These are phyloP conservation scores for Pleodorina starrii DNA, from an alignment of 139 green algal species.

Conservation along the genomic window DNA sequence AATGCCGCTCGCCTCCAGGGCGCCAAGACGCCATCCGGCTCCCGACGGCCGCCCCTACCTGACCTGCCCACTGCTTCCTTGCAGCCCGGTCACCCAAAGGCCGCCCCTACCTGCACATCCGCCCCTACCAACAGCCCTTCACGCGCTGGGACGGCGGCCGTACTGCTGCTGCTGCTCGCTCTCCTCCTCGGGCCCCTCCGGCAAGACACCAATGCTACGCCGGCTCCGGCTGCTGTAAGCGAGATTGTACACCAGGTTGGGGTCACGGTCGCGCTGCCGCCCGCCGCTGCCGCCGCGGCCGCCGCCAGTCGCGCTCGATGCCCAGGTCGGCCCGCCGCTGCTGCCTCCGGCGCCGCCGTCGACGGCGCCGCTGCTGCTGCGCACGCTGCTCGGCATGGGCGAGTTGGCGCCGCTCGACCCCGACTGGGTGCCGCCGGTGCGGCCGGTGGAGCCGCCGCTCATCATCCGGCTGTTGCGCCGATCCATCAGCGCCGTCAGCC, in stretches of 20 bases:
- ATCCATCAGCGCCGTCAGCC: slow-evolving; percentile 8
- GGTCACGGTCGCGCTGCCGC: neutral
- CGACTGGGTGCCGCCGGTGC: neutral
- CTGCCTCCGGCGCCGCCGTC: neutral
- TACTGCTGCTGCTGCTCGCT: neutral
- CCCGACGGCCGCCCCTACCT: too few species aligned
- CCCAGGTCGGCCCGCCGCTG: neutral
- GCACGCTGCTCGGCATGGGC: neutral
- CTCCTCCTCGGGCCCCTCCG: neutral
- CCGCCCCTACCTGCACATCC: too few species aligned
- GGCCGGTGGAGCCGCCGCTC: too few species aligned
- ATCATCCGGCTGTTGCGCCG: neutral
- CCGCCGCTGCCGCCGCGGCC: neutral
- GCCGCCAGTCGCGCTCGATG: too few species aligned
- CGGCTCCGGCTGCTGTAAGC: neutral
- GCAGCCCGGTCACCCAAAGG: too few species aligned
- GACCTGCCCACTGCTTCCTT: too few species aligned
- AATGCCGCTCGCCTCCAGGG: too few species aligned
- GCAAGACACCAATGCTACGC: neutral
- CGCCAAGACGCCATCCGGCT: too few species aligned
- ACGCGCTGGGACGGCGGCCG: neutral
- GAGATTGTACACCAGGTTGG: neutral
- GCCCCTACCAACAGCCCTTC: neutral
- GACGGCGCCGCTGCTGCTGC: neutral
- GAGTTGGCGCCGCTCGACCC: neutral